These are phyloP conservation scores for Cryptomeria japonica DNA, from an alignment of 75 land plant species.

Conservation along the genomic window DNA sequence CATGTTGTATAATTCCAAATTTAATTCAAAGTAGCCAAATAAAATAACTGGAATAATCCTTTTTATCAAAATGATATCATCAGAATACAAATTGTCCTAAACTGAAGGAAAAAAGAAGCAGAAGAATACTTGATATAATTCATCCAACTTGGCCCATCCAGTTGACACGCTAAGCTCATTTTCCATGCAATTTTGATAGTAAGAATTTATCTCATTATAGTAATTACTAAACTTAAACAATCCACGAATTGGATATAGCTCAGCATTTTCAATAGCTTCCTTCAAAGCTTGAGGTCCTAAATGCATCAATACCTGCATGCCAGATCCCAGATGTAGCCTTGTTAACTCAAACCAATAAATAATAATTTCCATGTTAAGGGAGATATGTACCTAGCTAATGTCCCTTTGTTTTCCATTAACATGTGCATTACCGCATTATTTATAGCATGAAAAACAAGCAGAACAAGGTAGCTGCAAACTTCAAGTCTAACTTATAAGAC, in stretches of 20 bases:
- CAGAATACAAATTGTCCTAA: not conserved
- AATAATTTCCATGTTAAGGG: not conserved
- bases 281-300: slow-evolving; percentile 67
- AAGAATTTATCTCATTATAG: slow-evolving; percentile 80
- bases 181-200: slow-evolving; percentile 53
- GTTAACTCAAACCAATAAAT: not conserved
- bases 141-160: slow-evolving; percentile 83
- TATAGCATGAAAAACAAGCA: not conserved
- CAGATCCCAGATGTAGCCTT: not conserved
- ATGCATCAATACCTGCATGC: slow-evolving; percentile 67
- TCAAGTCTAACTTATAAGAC: not conserved
- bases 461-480: not conserved
- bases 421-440: not conserved
- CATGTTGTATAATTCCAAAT: not conserved
- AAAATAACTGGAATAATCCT: not conserved
- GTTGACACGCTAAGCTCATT: slow-evolving; percentile 80
- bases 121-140: slow-evolving; percentile 64
- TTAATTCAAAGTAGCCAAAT: not conserved
- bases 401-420: not conserved
- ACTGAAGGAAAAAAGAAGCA: not conserved
- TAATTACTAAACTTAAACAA: slow-evolving; percentile 71
- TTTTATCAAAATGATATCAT: not conserved
- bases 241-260: slow-evolving; percentile 88
- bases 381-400: not conserved
- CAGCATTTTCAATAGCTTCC: slow-evolving; percentile 77